A percentile compares a stretch with the other conserved stretches of the same genome.
phyloP scores from a whole-genome alignment of 2,329 filamentous ascomycete species.

The Sordariomycetes sp. region DNA sequence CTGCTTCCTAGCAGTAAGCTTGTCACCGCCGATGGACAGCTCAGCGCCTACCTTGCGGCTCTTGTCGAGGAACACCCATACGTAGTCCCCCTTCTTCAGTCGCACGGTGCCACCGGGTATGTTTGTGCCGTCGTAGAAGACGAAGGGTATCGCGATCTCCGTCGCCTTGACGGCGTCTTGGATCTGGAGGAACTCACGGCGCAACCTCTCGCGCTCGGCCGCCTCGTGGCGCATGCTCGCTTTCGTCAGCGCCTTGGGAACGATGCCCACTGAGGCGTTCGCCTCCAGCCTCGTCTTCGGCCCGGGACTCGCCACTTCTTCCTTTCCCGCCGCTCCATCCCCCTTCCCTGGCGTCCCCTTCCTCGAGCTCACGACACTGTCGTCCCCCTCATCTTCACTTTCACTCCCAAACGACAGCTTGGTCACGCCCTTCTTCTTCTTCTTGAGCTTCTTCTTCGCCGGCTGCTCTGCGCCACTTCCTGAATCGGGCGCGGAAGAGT shows the following conservation, averaged over 20 bases:
- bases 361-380: conserved; percentile 13
- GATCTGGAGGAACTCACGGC: conserved; percentile 68
- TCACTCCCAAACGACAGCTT: conserved; percentile 55
- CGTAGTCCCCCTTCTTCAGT: conserved; percentile 83
- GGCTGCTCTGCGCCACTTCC: conserved; percentile 11
- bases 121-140: conserved; percentile 93
- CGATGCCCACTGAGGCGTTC: conserved; percentile 45
- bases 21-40: conserved; percentile 54
- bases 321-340: conserved; percentile 9
- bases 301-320: conserved; percentile 9
- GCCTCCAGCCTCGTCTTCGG: conserved; percentile 44
- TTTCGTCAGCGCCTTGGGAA: conserved; percentile 60
- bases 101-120: conserved; percentile 72
- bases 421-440: conserved; percentile 26
- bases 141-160: conserved; percentile 84
- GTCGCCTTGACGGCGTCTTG: conserved; percentile 82
- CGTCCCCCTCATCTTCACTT: conserved; percentile 45
- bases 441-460: conserved; percentile 22
- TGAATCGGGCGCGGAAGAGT: not conserved
- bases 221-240: conserved; percentile 67
- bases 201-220: conserved; percentile 61
- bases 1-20: conserved; percentile 52
- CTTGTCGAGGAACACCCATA: conserved; percentile 88
- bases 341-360: conserved; percentile 21
- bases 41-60: conserved; percentile 84